Conservation (phyloP, 345 rosid species). For the Xanthoceras sorbifolium region DNA sequence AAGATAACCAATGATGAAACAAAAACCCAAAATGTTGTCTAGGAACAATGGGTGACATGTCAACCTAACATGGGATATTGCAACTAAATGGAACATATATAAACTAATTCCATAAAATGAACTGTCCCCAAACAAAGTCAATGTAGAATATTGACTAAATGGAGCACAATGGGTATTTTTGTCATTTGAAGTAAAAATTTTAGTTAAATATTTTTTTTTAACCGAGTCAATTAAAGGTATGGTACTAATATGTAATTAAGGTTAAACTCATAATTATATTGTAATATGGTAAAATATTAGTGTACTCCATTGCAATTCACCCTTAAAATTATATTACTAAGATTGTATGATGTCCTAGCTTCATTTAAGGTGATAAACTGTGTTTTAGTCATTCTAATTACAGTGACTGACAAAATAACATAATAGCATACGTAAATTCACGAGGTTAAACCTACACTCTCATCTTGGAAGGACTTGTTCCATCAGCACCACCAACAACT, state of each 20-base stretch:
- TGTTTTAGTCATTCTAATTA: neutral
- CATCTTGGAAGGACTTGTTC: constrained; percentile 95
- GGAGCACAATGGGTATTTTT: no score
- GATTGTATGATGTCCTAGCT: neutral
- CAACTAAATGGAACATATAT: neutral
- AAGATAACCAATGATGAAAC: constrained; percentile 13
- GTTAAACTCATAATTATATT: no score
- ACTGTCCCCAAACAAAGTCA: neutral
- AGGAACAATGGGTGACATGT: neutral
- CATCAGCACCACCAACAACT: constrained; percentile 83
- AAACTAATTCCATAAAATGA: neutral
- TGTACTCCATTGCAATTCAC: no score
- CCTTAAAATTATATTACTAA: neutral
- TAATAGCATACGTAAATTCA: neutral
- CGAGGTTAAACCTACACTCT: constrained; percentile 68
- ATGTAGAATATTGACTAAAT: neutral
- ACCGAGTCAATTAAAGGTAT: no score
- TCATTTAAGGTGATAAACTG: neutral
- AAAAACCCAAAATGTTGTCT: neutral
- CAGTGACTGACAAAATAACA: neutral
- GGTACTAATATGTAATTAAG: no score
- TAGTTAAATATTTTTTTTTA: no score
- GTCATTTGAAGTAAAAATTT: no score
- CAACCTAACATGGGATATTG: constrained; percentile 6
- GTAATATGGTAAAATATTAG: no score